A percentile compares a stretch with the other conserved stretches of the same genome.
Conservation (phyloP, 371 early-diverging fungal genomes). For the Funneliformis caledonium region DNA sequence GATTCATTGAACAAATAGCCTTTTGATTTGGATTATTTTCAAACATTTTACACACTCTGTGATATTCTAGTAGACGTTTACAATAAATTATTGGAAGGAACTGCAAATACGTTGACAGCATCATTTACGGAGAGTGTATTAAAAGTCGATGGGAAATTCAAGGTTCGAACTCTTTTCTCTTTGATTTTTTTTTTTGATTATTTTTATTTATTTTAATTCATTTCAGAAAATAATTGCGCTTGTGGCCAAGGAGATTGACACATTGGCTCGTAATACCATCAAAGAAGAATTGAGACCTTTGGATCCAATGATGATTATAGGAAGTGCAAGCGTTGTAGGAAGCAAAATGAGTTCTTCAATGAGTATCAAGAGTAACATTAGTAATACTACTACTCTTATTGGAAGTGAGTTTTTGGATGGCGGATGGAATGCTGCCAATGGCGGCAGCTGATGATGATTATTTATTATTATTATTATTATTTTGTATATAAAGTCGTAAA, state of each 20-base stretch:
- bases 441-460: too few species aligned
- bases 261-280: constrained; percentile 57
- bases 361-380: not conserved
- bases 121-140: constrained; percentile 60
- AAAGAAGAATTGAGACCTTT: constrained; percentile 59
- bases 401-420: not conserved
- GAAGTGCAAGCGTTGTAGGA: not conserved
- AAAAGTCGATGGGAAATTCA: constrained; percentile 61
- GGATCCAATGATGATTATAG: constrained; percentile 46
- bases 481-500: too few species aligned
- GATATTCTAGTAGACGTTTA: constrained; percentile 48
- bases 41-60: constrained; percentile 57
- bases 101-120: constrained; percentile 47
- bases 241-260: constrained; percentile 61
- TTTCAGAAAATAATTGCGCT: constrained; percentile 57
- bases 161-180: constrained; percentile 43
- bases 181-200: not conserved
- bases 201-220: not conserved
- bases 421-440: not conserved
- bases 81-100: constrained; percentile 34
- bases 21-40: constrained; percentile 62
- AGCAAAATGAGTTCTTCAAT: not conserved
- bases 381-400: not conserved
- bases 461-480: too few species aligned
- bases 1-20: constrained; percentile 46